Evolutionary conservation across 306 rosid genomes (phyloP).

Genomic region (Ceratonia siliqua): DNA sequence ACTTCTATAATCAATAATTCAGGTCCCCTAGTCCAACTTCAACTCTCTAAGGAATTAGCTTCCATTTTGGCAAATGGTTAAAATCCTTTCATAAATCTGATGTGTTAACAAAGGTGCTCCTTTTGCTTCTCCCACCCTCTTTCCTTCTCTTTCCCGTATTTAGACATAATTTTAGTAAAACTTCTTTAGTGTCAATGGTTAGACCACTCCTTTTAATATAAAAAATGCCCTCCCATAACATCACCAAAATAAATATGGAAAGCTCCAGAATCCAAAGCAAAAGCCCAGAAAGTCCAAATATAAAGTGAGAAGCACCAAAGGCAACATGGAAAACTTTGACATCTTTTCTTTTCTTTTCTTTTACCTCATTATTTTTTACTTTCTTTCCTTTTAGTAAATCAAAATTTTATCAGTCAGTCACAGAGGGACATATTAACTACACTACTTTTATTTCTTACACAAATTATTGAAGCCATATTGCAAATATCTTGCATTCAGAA

Average conservation of each 20-base stretch:
- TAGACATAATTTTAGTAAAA: neutral
- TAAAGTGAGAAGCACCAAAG: neutral
- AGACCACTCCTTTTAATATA: neutral
- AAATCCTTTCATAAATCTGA: slow-evolving; percentile 5
- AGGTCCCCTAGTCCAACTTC: neutral
- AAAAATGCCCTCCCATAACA: neutral
- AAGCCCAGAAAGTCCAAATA: neutral
- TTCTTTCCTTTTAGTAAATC: neutral
- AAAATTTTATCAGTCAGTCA: neutral
- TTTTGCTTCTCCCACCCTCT: neutral
- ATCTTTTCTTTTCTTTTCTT: neutral
- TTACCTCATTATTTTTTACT: neutral
- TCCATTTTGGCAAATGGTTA: neutral
- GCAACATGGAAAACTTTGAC: neutral
- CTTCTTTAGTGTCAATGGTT: neutral
- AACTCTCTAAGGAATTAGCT: neutral
- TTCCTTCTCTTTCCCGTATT: neutral
- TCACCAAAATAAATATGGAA: no score
- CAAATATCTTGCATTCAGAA: no score
- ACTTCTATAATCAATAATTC: slow-evolving; percentile 12
- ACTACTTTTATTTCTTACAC: neutral
- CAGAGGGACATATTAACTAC: no score
- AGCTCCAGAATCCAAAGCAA: neutral
- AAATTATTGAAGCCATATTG: neutral
- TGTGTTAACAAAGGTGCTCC: slow-evolving; percentile 1